A percentile compares a stretch with the other conserved stretches of the same genome.
Conservation (phyloP, 2,329 filamentous ascomycete species). For the Aureobasidium sp. region DNA sequence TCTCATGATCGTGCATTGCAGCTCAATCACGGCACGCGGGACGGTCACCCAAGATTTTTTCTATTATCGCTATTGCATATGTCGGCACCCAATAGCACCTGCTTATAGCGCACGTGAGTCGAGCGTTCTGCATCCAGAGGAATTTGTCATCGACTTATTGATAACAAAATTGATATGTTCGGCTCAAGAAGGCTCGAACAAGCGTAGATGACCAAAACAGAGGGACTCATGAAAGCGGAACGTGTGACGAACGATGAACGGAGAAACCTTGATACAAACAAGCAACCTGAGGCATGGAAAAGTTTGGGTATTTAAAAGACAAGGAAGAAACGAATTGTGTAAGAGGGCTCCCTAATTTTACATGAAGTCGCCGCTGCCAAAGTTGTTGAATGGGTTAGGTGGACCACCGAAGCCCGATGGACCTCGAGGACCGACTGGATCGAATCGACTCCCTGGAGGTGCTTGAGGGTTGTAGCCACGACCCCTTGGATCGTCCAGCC, state of each 20-base stretch:
- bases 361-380: slow-evolving; percentile 52
- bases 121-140: neutral
- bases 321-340: neutral
- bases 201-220: neutral
- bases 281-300: too few species aligned
- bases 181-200: too few species aligned
- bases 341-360: slow-evolving; percentile 16
- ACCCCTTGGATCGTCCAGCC: slow-evolving; percentile 59
- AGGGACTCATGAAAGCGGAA: neutral
- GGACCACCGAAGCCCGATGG: slow-evolving; percentile 40
- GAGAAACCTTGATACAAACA: neutral
- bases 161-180: too few species aligned
- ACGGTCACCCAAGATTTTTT: neutral
- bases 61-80: neutral
- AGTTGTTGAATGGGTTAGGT: slow-evolving; percentile 52
- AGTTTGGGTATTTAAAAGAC: neutral
- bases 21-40: neutral
- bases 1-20: neutral
- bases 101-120: neutral
- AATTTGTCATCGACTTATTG: too few species aligned
- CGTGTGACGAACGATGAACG: neutral
- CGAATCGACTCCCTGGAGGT: slow-evolving; percentile 85
- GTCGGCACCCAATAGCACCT: neutral
- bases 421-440: slow-evolving; percentile 69
- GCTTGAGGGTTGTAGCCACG: slow-evolving; percentile 57